A percentile compares a stretch with the other conserved stretches of the same genome.
phyloP scores from a whole-genome alignment of 108 stramenopile genomes.

The Skeletonema menzelii region DNA sequence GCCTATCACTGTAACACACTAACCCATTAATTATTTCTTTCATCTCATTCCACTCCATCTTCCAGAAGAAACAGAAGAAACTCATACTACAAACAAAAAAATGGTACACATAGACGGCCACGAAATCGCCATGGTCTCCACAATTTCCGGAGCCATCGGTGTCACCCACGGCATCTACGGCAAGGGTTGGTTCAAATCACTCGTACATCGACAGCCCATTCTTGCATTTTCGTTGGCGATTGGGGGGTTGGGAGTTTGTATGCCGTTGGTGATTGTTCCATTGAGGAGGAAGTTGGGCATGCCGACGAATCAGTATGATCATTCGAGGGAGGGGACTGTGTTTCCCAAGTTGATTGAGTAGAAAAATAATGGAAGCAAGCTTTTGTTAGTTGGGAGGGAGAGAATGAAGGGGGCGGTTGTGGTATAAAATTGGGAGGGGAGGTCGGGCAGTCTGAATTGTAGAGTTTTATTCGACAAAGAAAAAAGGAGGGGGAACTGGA shows the following conservation, averaged over 20 bases:
- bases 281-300: slow-evolving; percentile 74
- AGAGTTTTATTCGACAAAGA: no score
- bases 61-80: no score
- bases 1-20: no score
- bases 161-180: slow-evolving; percentile 70
- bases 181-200: slow-evolving; percentile 73
- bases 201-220: slow-evolving; percentile 83
- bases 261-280: slow-evolving; percentile 75
- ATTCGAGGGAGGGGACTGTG: slow-evolving; percentile 49
- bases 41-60: no score
- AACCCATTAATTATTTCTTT: no score
- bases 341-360: slow-evolving; percentile 69
- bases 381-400: no score
- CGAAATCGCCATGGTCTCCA: slow-evolving; percentile 74
- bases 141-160: slow-evolving; percentile 57
- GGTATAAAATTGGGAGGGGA: no score
- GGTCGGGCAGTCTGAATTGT: no score
- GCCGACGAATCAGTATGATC: slow-evolving; percentile 89
- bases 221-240: slow-evolving; percentile 67
- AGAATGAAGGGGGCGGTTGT: no score
- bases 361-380: no score
- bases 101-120: slow-evolving; percentile 84
- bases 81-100: no score
- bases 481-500: no score
- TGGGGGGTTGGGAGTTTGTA: slow-evolving; percentile 52